Percentiles rank a stretch among this genome's conserved stretches.
phyloP scores from a whole-genome alignment of 306 rosid species.

The Arachis hypogaea region DNA sequence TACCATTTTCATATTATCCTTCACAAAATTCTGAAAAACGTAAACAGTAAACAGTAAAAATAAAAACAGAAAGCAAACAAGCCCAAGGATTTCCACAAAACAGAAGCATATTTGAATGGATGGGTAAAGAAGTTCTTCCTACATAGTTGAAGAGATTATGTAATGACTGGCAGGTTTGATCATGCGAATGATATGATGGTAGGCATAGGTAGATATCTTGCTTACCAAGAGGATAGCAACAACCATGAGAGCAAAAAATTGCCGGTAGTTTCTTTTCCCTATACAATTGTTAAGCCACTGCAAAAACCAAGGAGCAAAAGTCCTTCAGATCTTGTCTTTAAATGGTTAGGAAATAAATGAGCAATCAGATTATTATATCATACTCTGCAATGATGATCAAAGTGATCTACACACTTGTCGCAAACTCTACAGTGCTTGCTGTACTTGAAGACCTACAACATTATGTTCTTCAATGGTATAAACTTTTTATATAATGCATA shows the following conservation, averaged over 20 bases:
- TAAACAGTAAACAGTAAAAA: too few species aligned
- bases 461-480: conserved; percentile 26
- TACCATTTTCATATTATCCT: too few species aligned
- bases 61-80: too few species aligned
- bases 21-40: too few species aligned
- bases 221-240: conserved; percentile 91
- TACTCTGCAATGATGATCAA: conserved; percentile 98
- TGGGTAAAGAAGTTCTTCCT: not conserved
- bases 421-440: conserved; percentile 94
- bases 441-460: conserved; percentile 76
- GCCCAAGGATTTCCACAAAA: too few species aligned
- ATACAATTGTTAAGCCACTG: conserved; percentile 98
- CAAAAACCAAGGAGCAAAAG: conserved; percentile 31
- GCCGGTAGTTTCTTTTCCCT: conserved; percentile 74
- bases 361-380: conserved; percentile 36
- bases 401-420: conserved; percentile 84
- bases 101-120: not conserved
- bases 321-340: conserved; percentile 31
- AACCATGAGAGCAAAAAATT: conserved; percentile 84
- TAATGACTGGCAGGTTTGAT: conserved; percentile 26
- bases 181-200: conserved; percentile 21
- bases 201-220: conserved; percentile 38
- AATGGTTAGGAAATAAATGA: conserved; percentile 11
- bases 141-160: not conserved
- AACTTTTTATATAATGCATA: not conserved